phyloP scores from a whole-genome alignment of 495 filamentous ascomycete genomes.

The Penicillium waksmanii region DNA sequence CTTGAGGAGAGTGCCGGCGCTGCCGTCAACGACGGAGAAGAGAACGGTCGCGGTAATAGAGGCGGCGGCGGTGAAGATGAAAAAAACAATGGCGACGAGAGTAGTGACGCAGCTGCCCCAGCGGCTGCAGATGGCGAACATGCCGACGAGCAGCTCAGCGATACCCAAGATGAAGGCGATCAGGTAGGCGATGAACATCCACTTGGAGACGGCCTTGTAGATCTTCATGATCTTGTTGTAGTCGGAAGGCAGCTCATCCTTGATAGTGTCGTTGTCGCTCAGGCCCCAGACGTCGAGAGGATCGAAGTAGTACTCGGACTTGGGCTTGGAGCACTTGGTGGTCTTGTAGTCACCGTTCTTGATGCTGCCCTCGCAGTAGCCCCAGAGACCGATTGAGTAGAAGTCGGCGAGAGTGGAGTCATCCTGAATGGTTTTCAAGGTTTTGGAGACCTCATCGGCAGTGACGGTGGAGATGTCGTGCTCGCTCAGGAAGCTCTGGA shows the following conservation, averaged over 20 bases:
- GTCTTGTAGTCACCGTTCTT: slow-evolving; percentile 44
- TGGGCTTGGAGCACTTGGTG: slow-evolving; percentile 57
- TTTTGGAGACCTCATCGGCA: slow-evolving; percentile 32
- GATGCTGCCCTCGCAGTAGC: slow-evolving; percentile 77
- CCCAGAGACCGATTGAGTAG: slow-evolving; percentile 84
- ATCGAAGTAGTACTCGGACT: slow-evolving; percentile 79
- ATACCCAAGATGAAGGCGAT: slow-evolving; percentile 72
- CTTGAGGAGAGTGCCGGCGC: slow-evolving; percentile 64
- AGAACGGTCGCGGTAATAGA: slow-evolving; percentile 62
- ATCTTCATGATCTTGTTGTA: slow-evolving; percentile 67
- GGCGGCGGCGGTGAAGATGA: slow-evolving; percentile 60
- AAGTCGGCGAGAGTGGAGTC: slow-evolving; percentile 69
- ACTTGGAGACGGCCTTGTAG: slow-evolving; percentile 74
- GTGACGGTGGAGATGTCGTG: slow-evolving; percentile 35
- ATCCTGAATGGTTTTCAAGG: slow-evolving; percentile 38
- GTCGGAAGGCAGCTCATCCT: slow-evolving; percentile 64
- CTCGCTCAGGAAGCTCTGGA: slow-evolving; percentile 30
- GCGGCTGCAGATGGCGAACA: slow-evolving; percentile 69
- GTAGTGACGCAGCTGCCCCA: slow-evolving; percentile 78
- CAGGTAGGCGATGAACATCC: slow-evolving; percentile 75
- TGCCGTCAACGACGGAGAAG: slow-evolving; percentile 60
- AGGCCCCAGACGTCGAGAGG: slow-evolving; percentile 64
- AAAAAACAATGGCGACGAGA: slow-evolving; percentile 64
- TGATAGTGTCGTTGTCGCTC: slow-evolving; percentile 50
- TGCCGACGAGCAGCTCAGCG: slow-evolving; percentile 68